phyloP scores from a whole-genome alignment of 2,329 filamentous ascomycete genomes.

The Colletotrichum liaoningense region DNA sequence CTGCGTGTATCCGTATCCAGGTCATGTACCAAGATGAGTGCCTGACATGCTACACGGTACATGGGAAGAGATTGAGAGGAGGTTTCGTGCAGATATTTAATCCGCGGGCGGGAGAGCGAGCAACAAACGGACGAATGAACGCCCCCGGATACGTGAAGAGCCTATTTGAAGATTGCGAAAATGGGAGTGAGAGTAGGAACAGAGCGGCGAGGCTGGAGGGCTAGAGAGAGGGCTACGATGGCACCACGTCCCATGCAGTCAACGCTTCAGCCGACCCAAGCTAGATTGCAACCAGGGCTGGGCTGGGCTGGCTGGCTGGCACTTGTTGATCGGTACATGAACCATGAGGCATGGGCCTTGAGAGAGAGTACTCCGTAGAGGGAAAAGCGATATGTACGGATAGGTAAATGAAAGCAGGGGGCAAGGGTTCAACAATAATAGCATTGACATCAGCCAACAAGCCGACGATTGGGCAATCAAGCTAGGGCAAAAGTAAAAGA shows the following conservation, averaged over 20 bases:
- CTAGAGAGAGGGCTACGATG: slow-evolving; percentile 20
- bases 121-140: slow-evolving; percentile 1
- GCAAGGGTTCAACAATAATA: slow-evolving; percentile 11
- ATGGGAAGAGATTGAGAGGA: not conserved
- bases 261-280: slow-evolving; percentile 30
- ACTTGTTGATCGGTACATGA: slow-evolving; percentile 5
- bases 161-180: not conserved
- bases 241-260: slow-evolving; percentile 30
- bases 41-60: slow-evolving; percentile 26
- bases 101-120: slow-evolving; percentile 4
- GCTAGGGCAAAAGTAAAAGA: slow-evolving; percentile 8
- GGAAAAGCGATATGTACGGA: not conserved
- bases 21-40: slow-evolving; percentile 18
- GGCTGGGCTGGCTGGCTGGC: slow-evolving; percentile 6
- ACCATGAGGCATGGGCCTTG: not conserved
- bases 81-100: slow-evolving; percentile 12
- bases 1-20: slow-evolving; percentile 9
- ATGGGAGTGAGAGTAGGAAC: slow-evolving; percentile 24
- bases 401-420: slow-evolving; percentile 13
- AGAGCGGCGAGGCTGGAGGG: slow-evolving; percentile 29
- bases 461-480: slow-evolving; percentile 29
- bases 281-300: slow-evolving; percentile 18
- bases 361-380: not conserved
- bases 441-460: slow-evolving; percentile 29
- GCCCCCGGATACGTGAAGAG: not conserved